Evolutionary conservation across 2,329 filamentous ascomycete genomes (phyloP).

Genomic region (Juglanconis sp.): DNA sequence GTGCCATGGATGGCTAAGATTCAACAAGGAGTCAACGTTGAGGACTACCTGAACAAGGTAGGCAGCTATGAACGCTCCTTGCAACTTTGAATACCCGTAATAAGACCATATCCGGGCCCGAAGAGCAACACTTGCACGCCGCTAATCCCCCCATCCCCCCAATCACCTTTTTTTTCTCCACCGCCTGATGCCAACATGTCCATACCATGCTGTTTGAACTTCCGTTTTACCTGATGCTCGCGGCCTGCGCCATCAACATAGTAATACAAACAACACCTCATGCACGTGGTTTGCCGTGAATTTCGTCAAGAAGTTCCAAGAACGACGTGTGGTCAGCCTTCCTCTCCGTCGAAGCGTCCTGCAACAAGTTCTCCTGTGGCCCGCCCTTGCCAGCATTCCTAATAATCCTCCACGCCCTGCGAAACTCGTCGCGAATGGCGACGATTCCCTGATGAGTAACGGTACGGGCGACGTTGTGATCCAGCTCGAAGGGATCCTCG

Average conservation of each 20-base stretch:
- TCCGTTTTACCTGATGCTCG: not conserved
- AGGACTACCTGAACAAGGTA: too few relatives aligned
- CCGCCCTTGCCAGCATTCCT: slow-evolving; percentile 43
- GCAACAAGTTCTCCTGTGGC: slow-evolving; percentile 47
- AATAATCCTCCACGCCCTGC: slow-evolving; percentile 73
- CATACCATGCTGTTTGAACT: not conserved
- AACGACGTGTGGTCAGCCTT: slow-evolving; percentile 30
- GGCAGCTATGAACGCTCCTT: too few relatives aligned
- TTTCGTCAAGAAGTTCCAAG: slow-evolving; percentile 36
- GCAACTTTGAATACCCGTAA: too few relatives aligned
- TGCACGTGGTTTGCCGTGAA: slow-evolving; percentile 29
- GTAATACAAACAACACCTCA: not conserved
- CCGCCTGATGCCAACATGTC: not conserved
- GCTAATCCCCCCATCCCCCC: too few relatives aligned
- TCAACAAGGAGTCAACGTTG: too few relatives aligned
- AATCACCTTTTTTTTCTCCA: not conserved
- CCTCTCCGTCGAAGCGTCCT: slow-evolving; percentile 42
- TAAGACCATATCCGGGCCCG: too few relatives aligned
- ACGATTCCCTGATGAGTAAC: slow-evolving; percentile 81
- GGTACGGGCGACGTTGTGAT: slow-evolving; percentile 85
- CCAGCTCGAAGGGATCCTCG: slow-evolving; percentile 85
- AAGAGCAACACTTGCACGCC: too few relatives aligned
- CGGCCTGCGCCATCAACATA: not conserved
- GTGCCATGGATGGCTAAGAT: too few relatives aligned
- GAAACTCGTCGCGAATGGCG: slow-evolving; percentile 79